Conservation (phyloP, 2,329 filamentous ascomycete species). For the Dryadomyces quercivorus region DNA sequence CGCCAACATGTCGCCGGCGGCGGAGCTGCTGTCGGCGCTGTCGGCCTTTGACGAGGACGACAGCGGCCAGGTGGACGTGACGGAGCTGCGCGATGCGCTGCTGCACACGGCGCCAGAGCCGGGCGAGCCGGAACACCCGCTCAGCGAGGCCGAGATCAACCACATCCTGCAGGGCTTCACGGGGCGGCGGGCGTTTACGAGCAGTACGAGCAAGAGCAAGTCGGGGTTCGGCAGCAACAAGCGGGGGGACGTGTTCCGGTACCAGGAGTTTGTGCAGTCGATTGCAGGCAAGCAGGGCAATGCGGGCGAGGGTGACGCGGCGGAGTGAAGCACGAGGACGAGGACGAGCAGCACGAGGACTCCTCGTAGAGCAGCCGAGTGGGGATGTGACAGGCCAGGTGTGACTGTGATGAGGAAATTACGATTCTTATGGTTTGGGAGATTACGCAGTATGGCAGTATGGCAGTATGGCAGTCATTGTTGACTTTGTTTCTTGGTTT, state of each 20-base stretch:
- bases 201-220: constrained; percentile 51
- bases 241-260: constrained; percentile 82
- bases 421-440: too few relatives aligned
- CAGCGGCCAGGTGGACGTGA: constrained; percentile 79
- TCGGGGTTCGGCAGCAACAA: constrained; percentile 36
- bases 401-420: background rate
- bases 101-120: constrained; percentile 70
- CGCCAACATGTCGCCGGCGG: constrained; percentile 59
- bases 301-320: constrained; percentile 6
- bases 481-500: too few relatives aligned
- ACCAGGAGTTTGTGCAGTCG: constrained; percentile 78
- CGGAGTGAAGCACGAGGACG: constrained; percentile 9
- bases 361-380: too few relatives aligned
- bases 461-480: too few relatives aligned
- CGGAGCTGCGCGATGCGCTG: constrained; percentile 70
- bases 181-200: constrained; percentile 70
- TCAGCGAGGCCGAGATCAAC: constrained; percentile 68
- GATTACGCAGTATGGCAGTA: too few relatives aligned
- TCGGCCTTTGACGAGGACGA: constrained; percentile 95
- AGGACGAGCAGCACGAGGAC: background rate
- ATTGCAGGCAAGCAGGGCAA: constrained; percentile 34
- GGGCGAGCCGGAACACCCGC: constrained; percentile 38
- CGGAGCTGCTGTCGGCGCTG: constrained; percentile 79
- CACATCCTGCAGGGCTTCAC: constrained; percentile 80
- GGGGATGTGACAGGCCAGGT: too few relatives aligned